phyloP scores from a whole-genome alignment of 75 land plant genomes.

The Cryptomeria japonica region DNA sequence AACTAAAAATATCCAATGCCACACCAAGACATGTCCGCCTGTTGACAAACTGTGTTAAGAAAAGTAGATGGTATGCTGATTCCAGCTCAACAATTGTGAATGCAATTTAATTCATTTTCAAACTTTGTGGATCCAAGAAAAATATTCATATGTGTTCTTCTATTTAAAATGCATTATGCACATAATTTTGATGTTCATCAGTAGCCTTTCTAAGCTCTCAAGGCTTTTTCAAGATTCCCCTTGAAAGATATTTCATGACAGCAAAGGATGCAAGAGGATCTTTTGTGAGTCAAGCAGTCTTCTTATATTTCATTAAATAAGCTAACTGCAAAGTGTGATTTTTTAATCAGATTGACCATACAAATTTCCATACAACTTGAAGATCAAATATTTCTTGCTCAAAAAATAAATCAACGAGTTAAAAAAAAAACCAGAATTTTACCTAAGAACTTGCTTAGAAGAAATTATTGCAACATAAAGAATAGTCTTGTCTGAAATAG shows the following conservation, averaged over 20 bases:
- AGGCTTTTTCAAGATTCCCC: neutral
- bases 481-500: slow-evolving; percentile 46
- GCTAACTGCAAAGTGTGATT: neutral
- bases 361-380: neutral
- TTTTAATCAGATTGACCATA: neutral
- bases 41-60: neutral
- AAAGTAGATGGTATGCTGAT: neutral
- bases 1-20: neutral
- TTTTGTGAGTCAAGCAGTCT: slow-evolving; percentile 35
- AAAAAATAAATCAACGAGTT: neutral
- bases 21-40: neutral
- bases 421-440: slow-evolving; percentile 6
- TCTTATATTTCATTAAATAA: slow-evolving; percentile 19
- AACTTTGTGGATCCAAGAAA: neutral
- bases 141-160: neutral
- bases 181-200: slow-evolving; percentile 47
- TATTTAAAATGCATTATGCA: slow-evolving; percentile 34
- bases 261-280: slow-evolving; percentile 55
- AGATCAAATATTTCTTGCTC: neutral
- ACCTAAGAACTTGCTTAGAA: slow-evolving; percentile 65
- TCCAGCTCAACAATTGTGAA: neutral
- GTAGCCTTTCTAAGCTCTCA: slow-evolving; percentile 42
- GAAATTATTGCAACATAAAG: slow-evolving; percentile 62
- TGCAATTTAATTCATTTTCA: neutral
- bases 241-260: slow-evolving; percentile 32